Base-by-base conservation (phyloP, 768 basidiomycete species). In the Russula virescens region DNA sequence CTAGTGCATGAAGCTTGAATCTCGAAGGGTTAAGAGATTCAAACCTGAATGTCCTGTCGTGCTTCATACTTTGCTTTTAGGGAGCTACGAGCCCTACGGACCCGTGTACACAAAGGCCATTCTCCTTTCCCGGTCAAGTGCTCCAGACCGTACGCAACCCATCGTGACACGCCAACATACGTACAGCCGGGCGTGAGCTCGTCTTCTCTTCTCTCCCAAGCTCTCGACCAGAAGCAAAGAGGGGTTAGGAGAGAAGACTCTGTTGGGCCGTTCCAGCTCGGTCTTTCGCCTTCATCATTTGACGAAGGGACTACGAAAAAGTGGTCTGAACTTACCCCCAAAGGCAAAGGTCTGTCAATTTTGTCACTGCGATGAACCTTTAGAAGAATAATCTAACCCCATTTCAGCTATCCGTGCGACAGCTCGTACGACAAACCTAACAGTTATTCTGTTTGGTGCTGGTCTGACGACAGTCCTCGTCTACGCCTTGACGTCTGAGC, bases 401-500 rank as follows among this genome's bases (percentile, higher is more conserved):
- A 52, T 35, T 49, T 23, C 73, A 68, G 88, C 87, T 21, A 80
- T 85, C 49, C 75, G 79, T 23, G 74, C 80, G 42, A 81, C 83
- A 1, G 79, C 81, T 43, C 74, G 83, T 52, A 80, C 80, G 57
- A 75, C 80, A 7, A 83, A 80, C 64, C 65, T 83, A 25, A 74
- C 77, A 9, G 81, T 84, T 46, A 83, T 83, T 59, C 70, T 94
- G 19, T 75, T 91, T 34, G 91, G 91, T n/a, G 91, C 90, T 5
- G 87, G 89, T 19, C 76, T 94, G 26, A 89, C 89, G 34, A 81
- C 82, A 8, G 79, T 94, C 43, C 80, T 94, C 40, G 75, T 85
- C 26, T 94, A 92, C 70, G 88, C 88, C 23, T 79, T 93, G 35
- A 86, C 87, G 18, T 87, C 91, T 8, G 91, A 94, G 70, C 77